phyloP scores from a whole-genome alignment of 345 rosid genomes.

The Brassica cretica region DNA sequence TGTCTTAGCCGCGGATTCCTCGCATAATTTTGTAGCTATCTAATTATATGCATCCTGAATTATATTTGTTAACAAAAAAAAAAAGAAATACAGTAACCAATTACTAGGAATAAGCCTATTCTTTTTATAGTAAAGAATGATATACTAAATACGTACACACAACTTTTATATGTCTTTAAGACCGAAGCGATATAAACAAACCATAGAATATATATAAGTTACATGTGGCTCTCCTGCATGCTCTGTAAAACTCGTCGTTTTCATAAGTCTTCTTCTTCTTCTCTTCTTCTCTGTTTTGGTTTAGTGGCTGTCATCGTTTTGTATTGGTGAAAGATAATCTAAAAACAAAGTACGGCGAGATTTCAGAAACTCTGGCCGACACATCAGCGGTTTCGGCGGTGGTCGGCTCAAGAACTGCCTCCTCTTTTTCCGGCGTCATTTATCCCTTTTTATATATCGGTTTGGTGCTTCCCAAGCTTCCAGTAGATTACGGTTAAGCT shows the following conservation, averaged over 20 bases:
- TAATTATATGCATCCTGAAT: neutral
- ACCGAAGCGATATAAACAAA: neutral
- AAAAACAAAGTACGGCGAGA: constrained; percentile 30
- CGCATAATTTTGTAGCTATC: neutral
- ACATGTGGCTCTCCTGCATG: constrained; percentile 39
- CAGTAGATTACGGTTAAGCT: constrained; percentile 75
- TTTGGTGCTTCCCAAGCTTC: constrained; percentile 58
- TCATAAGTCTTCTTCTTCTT: constrained; percentile 20
- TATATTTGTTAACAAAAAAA: neutral
- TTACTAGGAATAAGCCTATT: neutral
- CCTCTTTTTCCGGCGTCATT: constrained; percentile 45
- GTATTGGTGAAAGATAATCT: constrained; percentile 35
- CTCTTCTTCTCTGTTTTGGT: neutral
- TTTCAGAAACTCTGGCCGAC: constrained; percentile 82
- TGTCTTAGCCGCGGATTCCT: constrained; percentile 27
- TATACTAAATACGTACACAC: constrained; percentile 17
- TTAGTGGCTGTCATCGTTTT: constrained; percentile 8
- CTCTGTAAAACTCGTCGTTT: constrained; percentile 7
- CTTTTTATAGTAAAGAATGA: neutral
- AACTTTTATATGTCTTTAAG: constrained; percentile 17
- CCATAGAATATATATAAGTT: neutral
- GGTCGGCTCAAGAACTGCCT: constrained; percentile 47
- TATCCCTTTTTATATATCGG: constrained; percentile 19
- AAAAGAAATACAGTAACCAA: neutral
- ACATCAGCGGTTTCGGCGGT: constrained; percentile 37